Evolutionary conservation across 306 rosid genomes (phyloP).

Genomic region (Quercus cerris): DNA sequence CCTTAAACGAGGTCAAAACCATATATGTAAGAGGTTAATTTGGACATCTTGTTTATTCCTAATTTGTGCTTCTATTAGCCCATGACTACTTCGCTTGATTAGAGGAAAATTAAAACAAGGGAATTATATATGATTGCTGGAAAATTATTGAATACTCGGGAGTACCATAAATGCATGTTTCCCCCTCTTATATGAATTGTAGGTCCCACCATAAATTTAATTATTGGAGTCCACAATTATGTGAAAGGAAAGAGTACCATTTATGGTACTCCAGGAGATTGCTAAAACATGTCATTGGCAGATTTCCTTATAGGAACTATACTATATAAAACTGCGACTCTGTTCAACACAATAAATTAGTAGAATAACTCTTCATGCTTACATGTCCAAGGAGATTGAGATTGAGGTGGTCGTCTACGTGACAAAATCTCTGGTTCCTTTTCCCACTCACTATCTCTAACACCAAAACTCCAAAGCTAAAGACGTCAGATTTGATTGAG

Average conservation of each 20-base stretch:
- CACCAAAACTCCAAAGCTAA: conserved; percentile 41
- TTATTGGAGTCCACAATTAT: too few relatives aligned
- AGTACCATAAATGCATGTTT: too few relatives aligned
- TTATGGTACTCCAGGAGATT: too few relatives aligned
- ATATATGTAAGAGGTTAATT: not conserved
- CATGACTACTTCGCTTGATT: too few relatives aligned
- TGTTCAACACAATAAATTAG: not conserved
- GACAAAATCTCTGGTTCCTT: conserved; percentile 36
- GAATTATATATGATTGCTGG: not conserved
- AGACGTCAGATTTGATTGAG: conserved; percentile 42
- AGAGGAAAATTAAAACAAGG: not conserved
- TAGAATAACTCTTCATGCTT: conserved; percentile 1
- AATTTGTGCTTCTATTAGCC: too few relatives aligned
- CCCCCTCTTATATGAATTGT: too few relatives aligned
- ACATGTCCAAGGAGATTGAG: conserved; percentile 48
- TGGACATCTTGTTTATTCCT: too few relatives aligned
- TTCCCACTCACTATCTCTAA: conserved; percentile 51
- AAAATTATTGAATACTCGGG: too few relatives aligned
- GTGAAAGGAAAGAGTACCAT: too few relatives aligned
- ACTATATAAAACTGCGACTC: not conserved
- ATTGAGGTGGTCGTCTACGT: conserved; percentile 16
- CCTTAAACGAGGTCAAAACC: conserved; percentile 2
- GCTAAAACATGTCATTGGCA: too few relatives aligned
- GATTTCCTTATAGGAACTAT: not conserved
- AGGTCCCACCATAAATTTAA: too few relatives aligned